phyloP scores from a whole-genome alignment of 106 monocot genomes.

The Dendrobium chrysotoxum region DNA sequence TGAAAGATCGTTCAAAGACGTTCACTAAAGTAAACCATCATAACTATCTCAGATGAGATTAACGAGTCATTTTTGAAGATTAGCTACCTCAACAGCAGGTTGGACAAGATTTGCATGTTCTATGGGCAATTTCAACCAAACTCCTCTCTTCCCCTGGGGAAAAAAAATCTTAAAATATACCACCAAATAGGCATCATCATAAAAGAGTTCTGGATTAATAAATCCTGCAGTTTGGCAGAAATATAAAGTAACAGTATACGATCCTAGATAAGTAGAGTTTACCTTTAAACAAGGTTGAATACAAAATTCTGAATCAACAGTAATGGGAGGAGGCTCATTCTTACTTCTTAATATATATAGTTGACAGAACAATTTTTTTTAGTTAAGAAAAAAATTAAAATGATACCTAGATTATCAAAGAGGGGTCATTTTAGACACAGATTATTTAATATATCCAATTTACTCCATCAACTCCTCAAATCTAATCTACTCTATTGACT shows the following conservation, averaged over 20 bases:
- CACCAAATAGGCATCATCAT: background rate
- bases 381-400: too few species aligned
- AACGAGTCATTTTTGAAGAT: background rate
- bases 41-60: background rate
- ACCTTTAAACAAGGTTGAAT: background rate
- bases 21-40: background rate
- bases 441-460: too few species aligned
- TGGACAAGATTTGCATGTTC: conserved; percentile 71
- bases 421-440: too few species aligned
- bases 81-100: conserved; percentile 63
- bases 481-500: too few species aligned
- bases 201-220: background rate
- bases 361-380: background rate
- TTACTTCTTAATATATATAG: background rate
- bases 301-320: background rate
- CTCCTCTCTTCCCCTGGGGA: conserved; percentile 67
- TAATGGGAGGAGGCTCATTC: background rate
- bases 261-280: background rate
- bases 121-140: conserved; percentile 90
- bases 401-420: too few species aligned
- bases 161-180: background rate
- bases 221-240: background rate
- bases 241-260: background rate
- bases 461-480: too few species aligned
- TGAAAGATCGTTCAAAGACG: too few species aligned